Base-by-base conservation (phyloP, 2,329 filamentous ascomycete genomes). In the Phialophora macrospora region DNA sequence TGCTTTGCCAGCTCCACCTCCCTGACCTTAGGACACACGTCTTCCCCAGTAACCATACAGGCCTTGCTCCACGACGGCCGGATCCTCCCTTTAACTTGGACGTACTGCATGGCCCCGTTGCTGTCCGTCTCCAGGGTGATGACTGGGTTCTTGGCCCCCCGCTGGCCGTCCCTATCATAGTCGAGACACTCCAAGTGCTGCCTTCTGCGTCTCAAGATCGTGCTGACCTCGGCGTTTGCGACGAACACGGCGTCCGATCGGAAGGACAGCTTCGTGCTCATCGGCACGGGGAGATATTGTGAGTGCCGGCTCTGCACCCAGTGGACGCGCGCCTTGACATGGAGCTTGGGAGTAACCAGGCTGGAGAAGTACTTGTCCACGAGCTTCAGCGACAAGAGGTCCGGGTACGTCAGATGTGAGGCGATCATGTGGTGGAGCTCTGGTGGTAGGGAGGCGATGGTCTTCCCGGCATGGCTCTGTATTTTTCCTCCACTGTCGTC, bases 401-500 rank as follows among this genome's bases (percentile, higher is more conserved):
- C 73, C 34, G 72, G 71, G 59, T 76, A 71, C 2, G 52, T 55
- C 49, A 78, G 72, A 20, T 72, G 30, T 7, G 64, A 51, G 41
- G 67, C 49, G 38, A 78, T 74, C 1, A 71, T 60, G 24, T 72
- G 63, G 41, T 75, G 75, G 24, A 78, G 65, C 66, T 78, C 76
- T 0, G 74, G 69, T 11, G 77, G 76, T 3, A 77, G 72, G 12
- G 58, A 48, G 38, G 73, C 55, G 52, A 76, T 89, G 89, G 85
- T 51, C 80, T 26, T 54, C 28, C 14, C n/a, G 48, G n/a, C 3
- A 22, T 49, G 17, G 8, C 4, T 20, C 14, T 8, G 17, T 32
- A 34, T 6, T 8, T 34, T 34, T 11, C 22, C 20, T 11, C 14
- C n/a, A 28, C 7, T 3, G 12, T 8, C 17, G 56, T 34, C 4